Evolutionary conservation across 2,329 filamentous ascomycete genomes (phyloP), one percentile per base, ranked within the genome.

Genomic region (Hawksworthiomyces lignivorus): DNA sequence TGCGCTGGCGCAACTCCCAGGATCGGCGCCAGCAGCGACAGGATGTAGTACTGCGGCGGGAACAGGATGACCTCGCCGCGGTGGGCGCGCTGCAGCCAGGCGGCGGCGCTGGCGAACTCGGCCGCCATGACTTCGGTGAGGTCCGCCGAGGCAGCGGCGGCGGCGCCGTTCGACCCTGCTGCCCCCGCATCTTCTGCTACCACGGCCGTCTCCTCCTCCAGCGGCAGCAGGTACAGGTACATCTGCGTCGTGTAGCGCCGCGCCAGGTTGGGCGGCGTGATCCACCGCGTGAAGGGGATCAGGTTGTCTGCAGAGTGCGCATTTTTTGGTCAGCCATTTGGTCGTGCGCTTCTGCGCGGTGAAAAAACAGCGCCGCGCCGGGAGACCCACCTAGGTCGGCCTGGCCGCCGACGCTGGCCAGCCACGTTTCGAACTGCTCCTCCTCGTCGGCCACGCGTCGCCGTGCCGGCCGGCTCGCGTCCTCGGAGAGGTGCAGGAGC

Each of bases 211-310:
- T 50, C 36, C 7, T 48, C 47, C n/a, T 63, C 60, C 10, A 81
- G 63, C 0, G 88, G 88, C 3, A 96, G 72, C 61, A 94, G 82
- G 62, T 95, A 95, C 10, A 97, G 61, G 63, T 97, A 98, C 90
- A 97, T 97, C 58, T 96, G 89, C 1, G 90, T 96, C 0, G 85
- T 87, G 64, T 94, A 98, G 34, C 92, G 76, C 53, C 82, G 87
- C 0, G 80, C 75, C 2, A 82, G 67, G 47, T 75, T 78, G 1
- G 69, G 62, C 0, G 90, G 90, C 3, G 92, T 97, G 43, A 97
- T 73, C 92, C 92, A 97, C 41, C 87, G 77, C 0, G 89, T 95
- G 56, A 94, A 96, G 0, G 89, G 87, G 7, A 86, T 67, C 4
- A 96, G 65, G 28, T 71, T 68, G 2, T 81, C 81, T 77, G 36